phyloP scores from a whole-genome alignment of 2,329 filamentous ascomycete genomes.

The Massarina eburnea region DNA sequence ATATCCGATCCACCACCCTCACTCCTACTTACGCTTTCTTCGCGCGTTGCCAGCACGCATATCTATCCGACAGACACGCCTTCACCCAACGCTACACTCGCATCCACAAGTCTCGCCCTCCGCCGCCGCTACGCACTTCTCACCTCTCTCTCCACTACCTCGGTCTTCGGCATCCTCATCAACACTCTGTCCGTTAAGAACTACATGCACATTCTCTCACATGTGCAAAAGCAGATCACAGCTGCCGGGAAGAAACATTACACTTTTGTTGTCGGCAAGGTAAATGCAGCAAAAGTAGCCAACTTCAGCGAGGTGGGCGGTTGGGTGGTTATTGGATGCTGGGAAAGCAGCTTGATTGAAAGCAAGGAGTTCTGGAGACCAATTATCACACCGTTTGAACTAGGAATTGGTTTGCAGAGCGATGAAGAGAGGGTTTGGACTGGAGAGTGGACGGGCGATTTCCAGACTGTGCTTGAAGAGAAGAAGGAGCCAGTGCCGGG shows the following conservation, averaged over 20 bases:
- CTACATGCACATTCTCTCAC: slow-evolving; percentile 78
- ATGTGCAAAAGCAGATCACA: slow-evolving; percentile 72
- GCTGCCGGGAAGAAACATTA: slow-evolving; percentile 91
- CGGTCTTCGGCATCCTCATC: slow-evolving; percentile 90
- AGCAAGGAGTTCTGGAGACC: slow-evolving; percentile 86
- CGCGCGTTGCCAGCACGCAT: slow-evolving; percentile 75
- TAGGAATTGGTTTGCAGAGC: slow-evolving; percentile 72
- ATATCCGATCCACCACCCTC: slow-evolving; percentile 78
- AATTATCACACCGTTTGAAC: slow-evolving; percentile 92
- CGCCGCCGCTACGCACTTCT: slow-evolving; percentile 87
- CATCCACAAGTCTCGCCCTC: slow-evolving; percentile 61
- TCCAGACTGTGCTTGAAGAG: slow-evolving; percentile 65
- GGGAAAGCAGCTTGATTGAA: slow-evolving; percentile 92
- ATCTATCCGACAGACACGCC: slow-evolving; percentile 66
- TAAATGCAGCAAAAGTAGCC: slow-evolving; percentile 92
- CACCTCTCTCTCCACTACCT: slow-evolving; percentile 74
- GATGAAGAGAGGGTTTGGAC: slow-evolving; percentile 83
- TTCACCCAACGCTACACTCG: slow-evolving; percentile 43
- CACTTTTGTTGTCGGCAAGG: slow-evolving; percentile 92
- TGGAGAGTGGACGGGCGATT: slow-evolving; percentile 85
- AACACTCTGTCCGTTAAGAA: slow-evolving; percentile 93
- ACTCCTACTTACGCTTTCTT: slow-evolving; percentile 83
- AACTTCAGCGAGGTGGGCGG: slow-evolving; percentile 95
- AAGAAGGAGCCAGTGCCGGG: slow-evolving; percentile 11
- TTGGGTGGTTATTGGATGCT: slow-evolving; percentile 97